Evolutionary conservation across 1,284 basidiomycete genomes (phyloP).

Genomic region (Chalciporus piperatoides): DNA sequence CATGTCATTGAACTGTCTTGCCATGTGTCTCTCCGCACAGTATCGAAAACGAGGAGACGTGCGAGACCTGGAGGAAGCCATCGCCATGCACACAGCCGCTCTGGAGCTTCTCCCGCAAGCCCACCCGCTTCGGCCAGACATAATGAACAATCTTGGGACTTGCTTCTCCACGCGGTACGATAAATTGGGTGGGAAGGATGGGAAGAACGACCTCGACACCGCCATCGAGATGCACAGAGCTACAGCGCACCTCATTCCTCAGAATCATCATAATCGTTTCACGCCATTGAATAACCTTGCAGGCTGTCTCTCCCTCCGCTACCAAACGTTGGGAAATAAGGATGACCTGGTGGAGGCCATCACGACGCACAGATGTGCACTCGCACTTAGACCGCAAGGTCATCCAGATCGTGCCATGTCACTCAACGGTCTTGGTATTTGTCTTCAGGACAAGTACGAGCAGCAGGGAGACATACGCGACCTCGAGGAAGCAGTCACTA

Average conservation of each 20-base stretch:
- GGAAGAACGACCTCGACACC: background rate
- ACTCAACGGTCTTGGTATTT: background rate
- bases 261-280: background rate
- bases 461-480: background rate
- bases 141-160: background rate
- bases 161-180: background rate
- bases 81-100: background rate
- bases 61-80: constrained; percentile 2
- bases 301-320: background rate
- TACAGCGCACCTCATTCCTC: background rate
- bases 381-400: background rate
- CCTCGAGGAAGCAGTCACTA: background rate
- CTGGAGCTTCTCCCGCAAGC: background rate
- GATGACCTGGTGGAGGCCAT: constrained; percentile 3
- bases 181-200: background rate
- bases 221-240: background rate
- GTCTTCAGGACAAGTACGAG: background rate
- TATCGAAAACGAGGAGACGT: background rate
- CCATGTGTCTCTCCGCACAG: background rate
- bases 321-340: background rate
- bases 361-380: background rate
- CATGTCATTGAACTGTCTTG: background rate
- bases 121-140: background rate
- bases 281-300: constrained; percentile 1
- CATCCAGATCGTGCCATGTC: background rate